Conservation (phyloP, 495 filamentous ascomycete genomes). For the Hyaloscypha finlandica region DNA sequence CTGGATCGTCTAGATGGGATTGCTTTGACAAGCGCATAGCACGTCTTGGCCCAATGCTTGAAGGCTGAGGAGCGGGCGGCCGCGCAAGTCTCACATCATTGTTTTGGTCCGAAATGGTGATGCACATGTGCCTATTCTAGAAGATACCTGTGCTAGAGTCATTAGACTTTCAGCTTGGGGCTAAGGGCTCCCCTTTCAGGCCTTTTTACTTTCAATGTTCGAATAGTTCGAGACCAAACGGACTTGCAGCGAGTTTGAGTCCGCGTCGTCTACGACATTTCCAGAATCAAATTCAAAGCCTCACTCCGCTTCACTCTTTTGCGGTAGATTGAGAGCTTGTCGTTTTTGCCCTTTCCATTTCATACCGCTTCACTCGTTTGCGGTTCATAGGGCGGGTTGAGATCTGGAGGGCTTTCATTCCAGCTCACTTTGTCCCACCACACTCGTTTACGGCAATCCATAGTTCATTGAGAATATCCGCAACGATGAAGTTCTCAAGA, state of each 20-base stretch:
- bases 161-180: too few relatives aligned
- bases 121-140: not conserved
- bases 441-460: not conserved
- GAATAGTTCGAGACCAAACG: too few relatives aligned
- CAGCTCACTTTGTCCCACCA: not conserved
- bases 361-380: not conserved
- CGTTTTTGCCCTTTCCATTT: not conserved
- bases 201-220: too few relatives aligned
- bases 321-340: not conserved
- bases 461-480: not conserved
- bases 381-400: not conserved
- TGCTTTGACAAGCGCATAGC: not conserved
- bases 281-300: not conserved
- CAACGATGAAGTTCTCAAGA: not conserved
- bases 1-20: too few relatives aligned
- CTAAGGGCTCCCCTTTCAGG: too few relatives aligned
- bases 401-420: not conserved
- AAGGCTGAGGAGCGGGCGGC: not conserved
- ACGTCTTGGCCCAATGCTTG: not conserved
- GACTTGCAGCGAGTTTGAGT: not conserved
- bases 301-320: constrained; percentile 1
- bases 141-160: too few relatives aligned
- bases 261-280: not conserved
- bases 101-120: not conserved
- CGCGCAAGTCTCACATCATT: not conserved